A percentile compares a stretch with the other conserved stretches of the same genome.
Evolutionary conservation across 2,329 filamentous ascomycete species (phyloP).

Genomic region (Cladosporium phlei): DNA sequence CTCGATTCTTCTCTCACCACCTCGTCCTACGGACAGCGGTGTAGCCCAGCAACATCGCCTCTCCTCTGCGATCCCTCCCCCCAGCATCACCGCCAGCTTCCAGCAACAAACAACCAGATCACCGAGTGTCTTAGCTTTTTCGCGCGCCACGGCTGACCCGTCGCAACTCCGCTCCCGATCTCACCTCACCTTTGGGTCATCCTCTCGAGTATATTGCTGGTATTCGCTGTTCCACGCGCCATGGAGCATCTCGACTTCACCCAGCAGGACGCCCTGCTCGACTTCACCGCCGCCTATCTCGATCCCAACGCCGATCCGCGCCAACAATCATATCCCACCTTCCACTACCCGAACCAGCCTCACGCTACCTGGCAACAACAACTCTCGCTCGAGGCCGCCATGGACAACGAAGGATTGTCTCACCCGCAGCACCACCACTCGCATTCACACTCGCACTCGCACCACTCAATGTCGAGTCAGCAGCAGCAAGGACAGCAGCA

Average conservation of each 20-base stretch:
- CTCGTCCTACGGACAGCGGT: slow-evolving; percentile 5
- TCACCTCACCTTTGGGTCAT: too few species aligned
- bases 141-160: slow-evolving; percentile 8
- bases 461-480: slow-evolving; percentile 20
- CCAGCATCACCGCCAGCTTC: neutral
- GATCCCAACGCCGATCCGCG: slow-evolving; percentile 32
- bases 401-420: slow-evolving; percentile 22
- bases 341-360: slow-evolving; percentile 15
- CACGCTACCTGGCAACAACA: slow-evolving; percentile 17
- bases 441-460: slow-evolving; percentile 18
- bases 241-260: slow-evolving; percentile 44
- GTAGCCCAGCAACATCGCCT: neutral
- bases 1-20: neutral
- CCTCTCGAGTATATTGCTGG: slow-evolving; percentile 9
- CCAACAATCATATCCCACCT: slow-evolving; percentile 26
- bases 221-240: slow-evolving; percentile 14
- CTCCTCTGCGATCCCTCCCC: neutral
- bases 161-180: slow-evolving; percentile 6
- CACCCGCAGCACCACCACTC: slow-evolving; percentile 23
- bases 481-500: slow-evolving; percentile 13
- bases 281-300: slow-evolving; percentile 36
- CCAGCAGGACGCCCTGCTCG: slow-evolving; percentile 36
- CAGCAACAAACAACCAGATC: neutral
- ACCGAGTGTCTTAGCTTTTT: slow-evolving; percentile 3
- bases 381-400: slow-evolving; percentile 20